Conservation (phyloP, 177 flowering plant genomes). For the Tripterygium wilfordii region DNA sequence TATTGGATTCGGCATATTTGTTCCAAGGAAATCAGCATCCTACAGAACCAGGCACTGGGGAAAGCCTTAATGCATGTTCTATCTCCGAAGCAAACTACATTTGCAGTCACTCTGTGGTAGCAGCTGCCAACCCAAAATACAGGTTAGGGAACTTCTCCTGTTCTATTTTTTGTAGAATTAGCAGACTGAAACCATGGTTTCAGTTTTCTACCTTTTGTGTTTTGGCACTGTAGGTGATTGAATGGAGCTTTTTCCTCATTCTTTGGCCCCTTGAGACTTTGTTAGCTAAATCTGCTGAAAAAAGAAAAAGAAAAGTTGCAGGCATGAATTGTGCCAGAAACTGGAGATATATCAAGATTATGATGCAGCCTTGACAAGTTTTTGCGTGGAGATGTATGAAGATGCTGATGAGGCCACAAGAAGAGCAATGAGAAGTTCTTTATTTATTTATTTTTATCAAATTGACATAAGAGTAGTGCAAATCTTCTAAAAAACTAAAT, state of each 20-base stretch:
- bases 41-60: conserved; percentile 7
- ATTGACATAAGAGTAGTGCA: not conserved
- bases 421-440: conserved; percentile 93
- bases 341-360: conserved; percentile 94
- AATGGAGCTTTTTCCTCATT: not conserved
- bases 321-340: conserved; percentile 85
- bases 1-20: conserved; percentile 43
- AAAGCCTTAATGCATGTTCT: not conserved
- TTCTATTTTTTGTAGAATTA: not conserved
- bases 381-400: conserved; percentile 72
- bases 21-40: conserved; percentile 22
- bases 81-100: conserved; percentile 3
- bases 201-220: not conserved
- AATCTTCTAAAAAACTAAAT: no score
- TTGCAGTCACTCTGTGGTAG: conserved; percentile 6
- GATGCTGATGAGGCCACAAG: conserved; percentile 93
- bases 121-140: conserved; percentile 54
- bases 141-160: conserved; percentile 51
- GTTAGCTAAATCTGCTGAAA: conserved; percentile 6
- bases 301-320: conserved; percentile 14
- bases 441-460: conserved; percentile 6
- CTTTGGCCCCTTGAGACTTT: no score
- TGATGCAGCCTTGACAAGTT: conserved; percentile 93
- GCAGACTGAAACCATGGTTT: not conserved
- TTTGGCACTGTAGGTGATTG: no score